These are phyloP conservation scores for Coemansia sp. DNA, from an alignment of 192 early-diverging fungal species.

Conservation along the genomic window DNA sequence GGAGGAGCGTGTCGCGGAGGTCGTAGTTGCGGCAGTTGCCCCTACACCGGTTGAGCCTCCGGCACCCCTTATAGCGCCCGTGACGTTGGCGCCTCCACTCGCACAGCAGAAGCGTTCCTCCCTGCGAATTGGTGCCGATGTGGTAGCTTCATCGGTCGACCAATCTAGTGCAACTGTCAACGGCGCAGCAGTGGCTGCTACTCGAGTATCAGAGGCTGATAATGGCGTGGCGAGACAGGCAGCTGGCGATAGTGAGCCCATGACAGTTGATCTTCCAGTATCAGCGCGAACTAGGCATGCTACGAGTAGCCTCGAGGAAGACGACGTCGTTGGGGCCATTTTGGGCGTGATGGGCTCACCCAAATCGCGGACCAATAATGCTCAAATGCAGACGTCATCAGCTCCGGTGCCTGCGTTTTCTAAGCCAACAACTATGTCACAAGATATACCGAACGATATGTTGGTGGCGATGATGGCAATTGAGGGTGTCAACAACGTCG, in stretches of 20 bases:
- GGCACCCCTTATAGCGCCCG: neutral
- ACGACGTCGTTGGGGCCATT: slow-evolving; percentile 42
- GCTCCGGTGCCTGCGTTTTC: neutral
- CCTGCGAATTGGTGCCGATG: slow-evolving; percentile 11
- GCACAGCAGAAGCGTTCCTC: slow-evolving; percentile 42
- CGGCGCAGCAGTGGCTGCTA: neutral
- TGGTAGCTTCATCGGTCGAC: neutral
- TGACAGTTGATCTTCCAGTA: neutral
- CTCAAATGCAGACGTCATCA: neutral
- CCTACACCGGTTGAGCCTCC: neutral
- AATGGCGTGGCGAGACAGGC: neutral
- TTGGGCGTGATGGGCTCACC: slow-evolving; percentile 45
- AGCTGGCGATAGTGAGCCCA: neutral
- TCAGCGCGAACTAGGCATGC: slow-evolving; percentile 1
- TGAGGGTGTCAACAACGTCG: slow-evolving; percentile 13
- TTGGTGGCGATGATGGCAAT: slow-evolving; percentile 47
- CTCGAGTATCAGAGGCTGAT: neutral
- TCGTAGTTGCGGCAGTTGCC: neutral
- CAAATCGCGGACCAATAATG: neutral
- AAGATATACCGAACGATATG: slow-evolving; percentile 35
- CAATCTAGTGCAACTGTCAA: neutral
- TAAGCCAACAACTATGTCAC: slow-evolving; percentile 3
- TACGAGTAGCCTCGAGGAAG: neutral
- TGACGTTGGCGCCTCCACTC: neutral
- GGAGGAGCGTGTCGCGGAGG: neutral